Conservation (phyloP, 2,329 filamentous ascomycete species). For the Colletotrichum sp. region DNA sequence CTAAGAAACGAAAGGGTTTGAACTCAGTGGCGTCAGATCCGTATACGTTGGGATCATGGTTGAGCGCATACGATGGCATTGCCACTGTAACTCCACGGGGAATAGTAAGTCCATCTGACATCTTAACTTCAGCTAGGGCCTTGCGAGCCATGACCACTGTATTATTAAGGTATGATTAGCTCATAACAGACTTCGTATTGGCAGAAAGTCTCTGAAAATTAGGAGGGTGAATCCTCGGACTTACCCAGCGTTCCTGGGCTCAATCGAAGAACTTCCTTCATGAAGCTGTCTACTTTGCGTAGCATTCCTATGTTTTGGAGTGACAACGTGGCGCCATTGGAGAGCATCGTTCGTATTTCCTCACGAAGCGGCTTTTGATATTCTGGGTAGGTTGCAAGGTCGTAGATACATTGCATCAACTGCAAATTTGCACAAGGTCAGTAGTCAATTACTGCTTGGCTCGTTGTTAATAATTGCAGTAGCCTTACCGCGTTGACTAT, state of each 20-base stretch:
- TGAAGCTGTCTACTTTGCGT: background rate
- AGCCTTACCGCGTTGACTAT: background rate
- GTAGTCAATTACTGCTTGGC: background rate
- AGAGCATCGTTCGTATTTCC: background rate
- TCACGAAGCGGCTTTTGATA: background rate
- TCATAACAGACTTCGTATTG: background rate
- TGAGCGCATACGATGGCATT: background rate
- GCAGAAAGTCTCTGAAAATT: background rate
- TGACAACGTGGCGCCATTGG: background rate
- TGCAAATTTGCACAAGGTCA: background rate
- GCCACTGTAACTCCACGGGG: background rate
- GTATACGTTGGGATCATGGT: background rate
- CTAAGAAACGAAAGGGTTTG: background rate
- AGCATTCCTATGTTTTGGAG: background rate
- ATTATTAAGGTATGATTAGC: background rate
- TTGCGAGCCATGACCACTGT: conserved; percentile 2
- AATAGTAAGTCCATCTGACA: background rate
- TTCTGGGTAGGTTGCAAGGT: background rate
- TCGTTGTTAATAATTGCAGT: background rate
- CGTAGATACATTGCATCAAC: background rate
- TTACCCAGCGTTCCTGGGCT: background rate
- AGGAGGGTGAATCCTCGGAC: background rate
- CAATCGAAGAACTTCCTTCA: background rate
- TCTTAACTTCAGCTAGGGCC: background rate
- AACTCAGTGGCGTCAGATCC: background rate